Evolutionary conservation across 1,284 basidiomycete species (phyloP), one percentile per base, ranked within the genome.

Genomic region (Cryptococcus sp.): DNA sequence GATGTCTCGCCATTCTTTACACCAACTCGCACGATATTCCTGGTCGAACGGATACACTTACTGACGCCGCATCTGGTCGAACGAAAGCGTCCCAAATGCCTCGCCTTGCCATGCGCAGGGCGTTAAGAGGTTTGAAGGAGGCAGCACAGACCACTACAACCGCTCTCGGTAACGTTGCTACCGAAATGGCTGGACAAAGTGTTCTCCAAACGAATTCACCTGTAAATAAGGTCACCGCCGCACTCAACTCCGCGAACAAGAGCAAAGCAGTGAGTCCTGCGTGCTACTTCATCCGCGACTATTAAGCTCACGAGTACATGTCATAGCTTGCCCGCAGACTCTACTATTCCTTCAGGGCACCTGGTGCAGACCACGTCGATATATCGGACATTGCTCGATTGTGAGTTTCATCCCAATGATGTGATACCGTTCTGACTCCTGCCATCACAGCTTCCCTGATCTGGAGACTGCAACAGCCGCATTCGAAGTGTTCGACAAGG

Each of bases 191-290:
- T 0, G 77, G 76, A 59, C 88, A 88, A 67, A 88, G 87, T 50
- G 86, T 93, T 7, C 78, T 94, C 41, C 91, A 93, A 73, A 91
- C 91, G 45, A 93, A 93, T 73, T 91, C 90, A 2, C 89, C 92
- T 0, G 85, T 85, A 67, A 88, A 88, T 25, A 86, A 90, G 81
- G 89, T 94, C 48, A 86, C 88, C 67, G 86, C 86, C 4, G 89
- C 90, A 0, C 78, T 96, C 16, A 83, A 85, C 57, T 90, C 88
- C 4, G 84, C 87, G 1, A 92, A 90, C 79, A 93, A 93, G 79
- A 88, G 88, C 11, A 86, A 90, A 61, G 81, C 90, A 66, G 87
- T 88, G 64, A 51, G 80, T 77, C 41, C 40, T 58, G 42, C 49
- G 25, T 30, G n/a, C 49, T 19, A 11, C 40, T 23, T 3, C 40